Evolutionary conservation across 768 basidiomycete species (phyloP), one percentile per base, ranked within the genome.

Genomic region (Hericium alpestre): DNA sequence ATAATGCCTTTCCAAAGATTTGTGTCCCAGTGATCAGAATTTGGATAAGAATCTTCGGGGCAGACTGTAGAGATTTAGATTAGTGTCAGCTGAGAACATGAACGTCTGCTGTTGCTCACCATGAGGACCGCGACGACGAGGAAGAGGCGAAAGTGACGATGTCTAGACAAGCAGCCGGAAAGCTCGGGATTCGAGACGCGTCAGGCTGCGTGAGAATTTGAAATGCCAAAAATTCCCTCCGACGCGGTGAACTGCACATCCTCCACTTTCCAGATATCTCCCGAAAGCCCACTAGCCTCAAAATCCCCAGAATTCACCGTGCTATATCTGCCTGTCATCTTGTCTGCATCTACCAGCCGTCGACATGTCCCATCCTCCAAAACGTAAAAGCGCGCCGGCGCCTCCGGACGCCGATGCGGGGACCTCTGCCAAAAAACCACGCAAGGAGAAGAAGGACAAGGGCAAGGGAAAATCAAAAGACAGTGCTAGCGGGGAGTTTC

Each of bases 1-100:
- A 74, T 55, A 98, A 82, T 46, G 96, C 96, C 72, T 87, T 94
- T 56, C 96, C 93, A 53, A 98, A 72, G 63, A 93, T 93, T 70
- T 83, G 85, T 25, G 79, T 75, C 20, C 90, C 87, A 22, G 85
- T 80, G 18, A 92, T 65, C 43, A 90, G 70, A 57, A 95, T 92
- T 67, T 93, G 90, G 10, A 90, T 77, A 51, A 94, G 73, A 59
- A 81, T 75, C 72, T 75, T 86, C 54, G 90, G 90, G n/a, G 81
- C 84, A 43, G 91, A 82, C 93, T 93, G 63, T 27, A 63, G 27
- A 16, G 22, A 37, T 7, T 3, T 37, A 4, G 11, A 8, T 8
- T 13, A 4, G 38, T 53, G 1, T 22, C 49, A 51, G 49, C 49
- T 16, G 2, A 6, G 23, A 40, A 47, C 22, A 20, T 9, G 23